Base-by-base conservation (phyloP, 208 protist species). In the Wallacemonas sp. region DNA sequence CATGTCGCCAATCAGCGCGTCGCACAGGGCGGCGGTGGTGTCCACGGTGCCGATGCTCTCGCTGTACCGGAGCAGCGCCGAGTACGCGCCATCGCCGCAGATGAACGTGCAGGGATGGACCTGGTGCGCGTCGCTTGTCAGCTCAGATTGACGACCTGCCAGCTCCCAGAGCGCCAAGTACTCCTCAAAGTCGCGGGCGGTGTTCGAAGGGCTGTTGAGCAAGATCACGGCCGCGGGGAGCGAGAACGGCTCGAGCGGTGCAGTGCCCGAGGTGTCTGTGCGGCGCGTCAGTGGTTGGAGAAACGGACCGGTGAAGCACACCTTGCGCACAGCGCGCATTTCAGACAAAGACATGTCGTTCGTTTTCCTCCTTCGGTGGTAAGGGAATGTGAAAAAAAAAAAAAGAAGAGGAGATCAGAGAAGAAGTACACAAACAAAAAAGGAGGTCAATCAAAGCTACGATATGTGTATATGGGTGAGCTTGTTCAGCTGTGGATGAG, bases 61-160 rank as follows among this genome's bases (percentile, higher is more conserved):
- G 48, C 70, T 75, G 76, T 87, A 87, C n/a, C 46, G 42, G 42
- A 48, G 38, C 42, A 93, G 45, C 7, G 67, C 48, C 7, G 61
- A 52, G 61, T 86, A 93, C 12, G 79, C 84, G 11, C 87, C 87
- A 67, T 93, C 87, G 0, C 74, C 81, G 49, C 87, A 93, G 28
- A 93, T 45, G 54, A 90, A 93, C 59, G 85, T 87, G 55, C 82
- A 89, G 25, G 23, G 36, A 54, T 1, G 12, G 20, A 1, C 12
- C 12, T 0, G 48, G 38, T 0, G 3, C 52, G n/a, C n/a, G n/a
- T n/a, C n/a, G n/a, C n/a, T n/a, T n/a, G n/a, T n/a, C n/a, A n/a
- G n/a, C n/a, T n/a, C n/a, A n/a, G n/a, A n/a, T n/a, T n/a, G n/a
- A n/a, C n/a, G n/a, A n/a, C n/a, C n/a, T n/a, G 61, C 16, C 49